These are phyloP conservation scores for Gossypioides kirkii DNA, from an alignment of 345 rosid genomes.

Conservation along the genomic window DNA sequence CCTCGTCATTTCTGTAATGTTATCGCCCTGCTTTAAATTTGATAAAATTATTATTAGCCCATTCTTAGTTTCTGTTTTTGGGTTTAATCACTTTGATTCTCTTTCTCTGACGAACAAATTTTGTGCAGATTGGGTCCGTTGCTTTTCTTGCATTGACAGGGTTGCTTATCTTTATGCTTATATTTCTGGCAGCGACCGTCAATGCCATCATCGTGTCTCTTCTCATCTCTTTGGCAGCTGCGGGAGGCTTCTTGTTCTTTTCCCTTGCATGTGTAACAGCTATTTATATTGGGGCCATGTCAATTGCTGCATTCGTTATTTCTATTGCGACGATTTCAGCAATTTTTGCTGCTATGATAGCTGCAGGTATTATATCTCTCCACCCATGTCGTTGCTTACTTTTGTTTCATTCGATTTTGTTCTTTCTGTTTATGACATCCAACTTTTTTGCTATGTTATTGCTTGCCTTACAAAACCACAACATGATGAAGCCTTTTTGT, in stretches of 20 bases:
- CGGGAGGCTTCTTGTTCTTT: constrained; percentile 81
- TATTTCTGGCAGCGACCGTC: constrained; percentile 72
- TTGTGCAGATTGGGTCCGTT: constrained; percentile 69
- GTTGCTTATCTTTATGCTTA: constrained; percentile 60
- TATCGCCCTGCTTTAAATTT: background rate
- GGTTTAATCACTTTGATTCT: background rate
- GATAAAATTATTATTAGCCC: background rate
- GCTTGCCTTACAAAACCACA: background rate
- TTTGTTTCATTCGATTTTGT: no score
- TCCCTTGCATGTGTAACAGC: constrained; percentile 65
- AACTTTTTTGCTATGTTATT: background rate
- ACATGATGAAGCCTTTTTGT: background rate
- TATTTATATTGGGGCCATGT: constrained; percentile 71
- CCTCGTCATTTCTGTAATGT: constrained; percentile 58
- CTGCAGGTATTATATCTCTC: constrained; percentile 47
- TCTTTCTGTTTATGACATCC: background rate
- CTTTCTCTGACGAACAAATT: background rate
- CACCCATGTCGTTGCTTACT: background rate
- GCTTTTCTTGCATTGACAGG: constrained; percentile 66
- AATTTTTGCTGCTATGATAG: constrained; percentile 44
- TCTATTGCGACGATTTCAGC: constrained; percentile 62
- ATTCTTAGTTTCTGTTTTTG: background rate
- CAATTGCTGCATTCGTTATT: constrained; percentile 63
- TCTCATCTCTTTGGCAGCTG: constrained; percentile 75
- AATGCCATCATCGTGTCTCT: constrained; percentile 72